These are phyloP conservation scores for Ophiostoma sp. DNA, from an alignment of 2,329 filamentous ascomycete species.

Conservation along the genomic window DNA sequence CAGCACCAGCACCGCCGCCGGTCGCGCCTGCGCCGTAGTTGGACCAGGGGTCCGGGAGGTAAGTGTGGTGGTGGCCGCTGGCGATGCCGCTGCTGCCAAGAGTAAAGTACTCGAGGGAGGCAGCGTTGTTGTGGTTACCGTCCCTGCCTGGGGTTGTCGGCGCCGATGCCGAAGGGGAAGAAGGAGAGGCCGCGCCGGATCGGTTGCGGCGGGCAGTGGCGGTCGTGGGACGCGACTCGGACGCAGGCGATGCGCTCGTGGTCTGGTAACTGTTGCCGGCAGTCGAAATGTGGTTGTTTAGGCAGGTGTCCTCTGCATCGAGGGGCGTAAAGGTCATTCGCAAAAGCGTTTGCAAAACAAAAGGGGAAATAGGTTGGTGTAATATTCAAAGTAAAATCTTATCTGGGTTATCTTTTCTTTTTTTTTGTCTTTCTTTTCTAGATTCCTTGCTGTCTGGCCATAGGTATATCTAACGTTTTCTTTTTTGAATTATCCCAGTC, in stretches of 20 bases:
- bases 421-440: slow-evolving; percentile 14
- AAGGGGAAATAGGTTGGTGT: background rate
- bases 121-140: background rate
- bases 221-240: background rate
- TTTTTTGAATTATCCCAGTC: background rate
- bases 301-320: slow-evolving; percentile 45
- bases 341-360: slow-evolving; percentile 1
- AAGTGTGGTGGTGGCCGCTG: slow-evolving; percentile 23
- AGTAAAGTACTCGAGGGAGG: slow-evolving; percentile 8
- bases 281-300: slow-evolving; percentile 37
- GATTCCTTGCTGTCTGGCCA: slow-evolving; percentile 22
- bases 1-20: background rate
- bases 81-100: slow-evolving; percentile 24
- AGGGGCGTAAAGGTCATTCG: slow-evolving; percentile 36
- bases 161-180: background rate
- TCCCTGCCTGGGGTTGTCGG: background rate
- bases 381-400: background rate
- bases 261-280: background rate
- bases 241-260: background rate
- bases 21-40: background rate
- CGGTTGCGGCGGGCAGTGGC: background rate
- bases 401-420: slow-evolving; percentile 10
- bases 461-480: slow-evolving; percentile 21
- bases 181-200: background rate
- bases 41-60: slow-evolving; percentile 26